Conservation (phyloP, 768 basidiomycete species). For the Pisolithus microcarpus region DNA sequence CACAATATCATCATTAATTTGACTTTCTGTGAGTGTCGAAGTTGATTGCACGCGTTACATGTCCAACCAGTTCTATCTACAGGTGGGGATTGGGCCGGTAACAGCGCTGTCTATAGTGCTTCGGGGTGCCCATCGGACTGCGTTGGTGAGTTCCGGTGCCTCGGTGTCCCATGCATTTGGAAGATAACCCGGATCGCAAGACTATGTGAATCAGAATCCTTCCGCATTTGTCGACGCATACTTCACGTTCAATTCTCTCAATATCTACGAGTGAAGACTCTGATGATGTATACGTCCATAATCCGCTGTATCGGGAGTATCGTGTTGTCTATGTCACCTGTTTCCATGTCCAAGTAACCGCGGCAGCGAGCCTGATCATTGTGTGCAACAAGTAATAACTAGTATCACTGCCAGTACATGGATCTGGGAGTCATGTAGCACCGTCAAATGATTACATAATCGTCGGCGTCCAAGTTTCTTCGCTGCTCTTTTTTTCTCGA, state of each 20-base stretch:
- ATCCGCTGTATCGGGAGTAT: too few relatives aligned
- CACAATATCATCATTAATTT: slow-evolving; percentile 59
- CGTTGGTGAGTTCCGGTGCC: slow-evolving; percentile 11
- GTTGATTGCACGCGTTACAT: neutral
- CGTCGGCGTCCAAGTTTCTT: too few relatives aligned
- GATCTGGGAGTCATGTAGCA: too few relatives aligned
- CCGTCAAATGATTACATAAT: neutral
- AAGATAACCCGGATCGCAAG: neutral
- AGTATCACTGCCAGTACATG: too few relatives aligned
- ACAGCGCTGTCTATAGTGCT: slow-evolving; percentile 8
- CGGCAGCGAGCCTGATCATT: too few relatives aligned
- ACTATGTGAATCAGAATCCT: slow-evolving; percentile 28
- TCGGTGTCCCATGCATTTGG: too few relatives aligned
- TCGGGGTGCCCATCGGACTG: slow-evolving; percentile 24
- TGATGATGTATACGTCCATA: too few relatives aligned
- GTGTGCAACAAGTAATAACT: too few relatives aligned
- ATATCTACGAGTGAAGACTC: slow-evolving; percentile 26
- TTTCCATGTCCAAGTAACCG: too few relatives aligned
- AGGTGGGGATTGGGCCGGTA: slow-evolving; percentile 27
- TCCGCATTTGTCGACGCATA: slow-evolving; percentile 31
- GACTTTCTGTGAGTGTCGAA: slow-evolving; percentile 12
- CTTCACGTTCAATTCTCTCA: slow-evolving; percentile 31
- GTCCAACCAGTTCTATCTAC: slow-evolving; percentile 7
- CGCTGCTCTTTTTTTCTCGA: neutral
- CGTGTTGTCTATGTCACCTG: too few relatives aligned